Percentiles rank a stretch among this genome's conserved stretches.
These are phyloP conservation scores for Rostrohypoxylon terebratum DNA, from an alignment of 495 filamentous ascomycete genomes.

Conservation along the genomic window DNA sequence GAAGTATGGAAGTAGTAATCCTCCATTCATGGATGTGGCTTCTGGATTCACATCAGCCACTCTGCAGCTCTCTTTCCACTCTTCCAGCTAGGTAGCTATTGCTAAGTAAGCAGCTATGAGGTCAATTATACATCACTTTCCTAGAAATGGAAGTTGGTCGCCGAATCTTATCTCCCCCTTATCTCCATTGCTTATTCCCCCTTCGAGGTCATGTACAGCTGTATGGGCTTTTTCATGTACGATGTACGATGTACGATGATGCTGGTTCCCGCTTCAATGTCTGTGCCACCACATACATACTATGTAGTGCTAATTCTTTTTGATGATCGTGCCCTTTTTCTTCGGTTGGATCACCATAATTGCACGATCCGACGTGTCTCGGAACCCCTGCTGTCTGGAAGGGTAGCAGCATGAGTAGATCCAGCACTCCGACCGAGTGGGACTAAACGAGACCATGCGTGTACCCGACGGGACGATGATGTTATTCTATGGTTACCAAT, in stretches of 20 bases:
- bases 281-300: slow-evolving; percentile 1
- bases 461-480: background rate
- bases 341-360: background rate
- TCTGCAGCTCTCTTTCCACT: background rate
- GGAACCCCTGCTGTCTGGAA: slow-evolving; percentile 10
- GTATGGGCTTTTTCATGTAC: slow-evolving; percentile 1
- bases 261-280: slow-evolving; percentile 11
- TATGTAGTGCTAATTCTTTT: background rate
- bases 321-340: slow-evolving; percentile 3
- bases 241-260: slow-evolving; percentile 3
- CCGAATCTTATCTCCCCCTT: background rate
- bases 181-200: slow-evolving; percentile 1
- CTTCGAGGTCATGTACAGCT: too few relatives aligned
- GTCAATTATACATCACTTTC: background rate
- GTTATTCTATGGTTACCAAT: background rate
- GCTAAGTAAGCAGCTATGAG: background rate
- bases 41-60: background rate
- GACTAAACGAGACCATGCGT: background rate
- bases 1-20: too few relatives aligned
- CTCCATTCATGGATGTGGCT: too few relatives aligned
- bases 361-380: slow-evolving; percentile 21
- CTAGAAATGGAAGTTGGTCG: background rate
- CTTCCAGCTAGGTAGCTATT: background rate
- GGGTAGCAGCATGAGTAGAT: background rate
- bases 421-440: background rate